These are phyloP conservation scores for Neurospora pannonica DNA, from an alignment of 495 filamentous ascomycete genomes.

Conservation along the genomic window DNA sequence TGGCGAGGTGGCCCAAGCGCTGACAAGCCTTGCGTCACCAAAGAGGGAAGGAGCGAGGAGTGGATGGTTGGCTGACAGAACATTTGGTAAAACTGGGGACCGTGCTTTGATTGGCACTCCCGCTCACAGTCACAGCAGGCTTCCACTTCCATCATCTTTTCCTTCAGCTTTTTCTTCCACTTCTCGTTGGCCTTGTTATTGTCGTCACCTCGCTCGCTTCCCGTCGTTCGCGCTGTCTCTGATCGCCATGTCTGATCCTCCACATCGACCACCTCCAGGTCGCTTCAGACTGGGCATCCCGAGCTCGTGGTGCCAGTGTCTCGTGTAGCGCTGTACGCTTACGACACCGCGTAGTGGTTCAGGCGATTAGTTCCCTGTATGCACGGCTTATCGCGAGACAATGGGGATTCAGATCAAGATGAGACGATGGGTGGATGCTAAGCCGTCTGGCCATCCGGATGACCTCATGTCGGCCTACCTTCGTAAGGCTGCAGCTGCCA, in stretches of 20 bases:
- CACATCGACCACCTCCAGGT: not conserved
- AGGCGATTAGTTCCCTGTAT: not conserved
- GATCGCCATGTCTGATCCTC: not conserved
- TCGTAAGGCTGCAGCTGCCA: not conserved
- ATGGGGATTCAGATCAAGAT: not conserved
- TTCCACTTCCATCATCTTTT: not conserved
- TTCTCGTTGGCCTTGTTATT: not conserved
- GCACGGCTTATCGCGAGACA: not conserved
- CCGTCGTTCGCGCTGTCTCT: not conserved
- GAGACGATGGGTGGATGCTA: not conserved
- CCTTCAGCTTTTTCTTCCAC: not conserved
- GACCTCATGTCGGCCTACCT: not conserved
- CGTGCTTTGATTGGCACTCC: not conserved
- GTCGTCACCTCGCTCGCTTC: not conserved
- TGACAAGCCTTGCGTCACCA: not conserved
- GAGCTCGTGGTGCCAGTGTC: not conserved
- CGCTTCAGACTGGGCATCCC: not conserved
- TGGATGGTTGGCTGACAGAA: not conserved
- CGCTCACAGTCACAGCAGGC: not conserved
- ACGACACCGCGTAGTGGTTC: not conserved
- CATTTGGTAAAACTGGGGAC: not conserved
- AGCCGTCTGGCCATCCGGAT: not conserved
- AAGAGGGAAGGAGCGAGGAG: not conserved
- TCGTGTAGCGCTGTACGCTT: not conserved
- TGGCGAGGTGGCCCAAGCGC: not conserved